Conservation (phyloP, 495 filamentous ascomycete species). For the Rhypophila decipiens region DNA sequence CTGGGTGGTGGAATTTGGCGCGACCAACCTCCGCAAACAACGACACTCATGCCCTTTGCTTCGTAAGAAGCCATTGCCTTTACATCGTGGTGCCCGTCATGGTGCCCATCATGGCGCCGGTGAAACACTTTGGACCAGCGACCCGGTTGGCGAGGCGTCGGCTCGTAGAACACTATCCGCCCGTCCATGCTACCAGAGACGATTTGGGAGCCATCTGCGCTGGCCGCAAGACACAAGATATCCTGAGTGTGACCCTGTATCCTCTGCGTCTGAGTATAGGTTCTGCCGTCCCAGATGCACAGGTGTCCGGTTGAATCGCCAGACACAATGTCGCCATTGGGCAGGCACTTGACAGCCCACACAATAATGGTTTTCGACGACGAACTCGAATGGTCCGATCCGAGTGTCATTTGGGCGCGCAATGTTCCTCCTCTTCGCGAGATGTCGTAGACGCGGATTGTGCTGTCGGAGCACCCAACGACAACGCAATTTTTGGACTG, state of each 20-base stretch:
- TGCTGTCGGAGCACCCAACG: slow-evolving; percentile 88
- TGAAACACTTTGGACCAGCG: slow-evolving; percentile 84
- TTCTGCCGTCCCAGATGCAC: slow-evolving; percentile 88
- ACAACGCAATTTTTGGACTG: slow-evolving; percentile 76
- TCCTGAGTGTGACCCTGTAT: slow-evolving; percentile 85
- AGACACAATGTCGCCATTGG: slow-evolving; percentile 84
- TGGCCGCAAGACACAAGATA: slow-evolving; percentile 74
- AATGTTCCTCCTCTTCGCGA: slow-evolving; percentile 66
- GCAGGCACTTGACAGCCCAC: slow-evolving; percentile 84
- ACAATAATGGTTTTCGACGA: slow-evolving; percentile 82
- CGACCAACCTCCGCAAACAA: slow-evolving; percentile 81
- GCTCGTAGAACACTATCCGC: slow-evolving; percentile 72
- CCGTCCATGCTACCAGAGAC: slow-evolving; percentile 89
- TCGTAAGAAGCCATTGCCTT: slow-evolving; percentile 92
- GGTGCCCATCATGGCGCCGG: slow-evolving; percentile 73
- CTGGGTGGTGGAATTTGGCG: background rate
- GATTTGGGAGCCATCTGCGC: slow-evolving; percentile 74
- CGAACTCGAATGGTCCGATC: slow-evolving; percentile 64
- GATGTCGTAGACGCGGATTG: slow-evolving; percentile 83
- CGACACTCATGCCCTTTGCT: slow-evolving; percentile 70
- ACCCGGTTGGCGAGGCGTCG: slow-evolving; percentile 48
- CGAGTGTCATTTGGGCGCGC: slow-evolving; percentile 76
- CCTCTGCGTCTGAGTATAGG: slow-evolving; percentile 77
- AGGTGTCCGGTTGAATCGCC: slow-evolving; percentile 92
- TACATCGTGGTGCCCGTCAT: slow-evolving; percentile 90